phyloP scores from a whole-genome alignment of 441 rosid genomes.

The Erodium trifolium region DNA sequence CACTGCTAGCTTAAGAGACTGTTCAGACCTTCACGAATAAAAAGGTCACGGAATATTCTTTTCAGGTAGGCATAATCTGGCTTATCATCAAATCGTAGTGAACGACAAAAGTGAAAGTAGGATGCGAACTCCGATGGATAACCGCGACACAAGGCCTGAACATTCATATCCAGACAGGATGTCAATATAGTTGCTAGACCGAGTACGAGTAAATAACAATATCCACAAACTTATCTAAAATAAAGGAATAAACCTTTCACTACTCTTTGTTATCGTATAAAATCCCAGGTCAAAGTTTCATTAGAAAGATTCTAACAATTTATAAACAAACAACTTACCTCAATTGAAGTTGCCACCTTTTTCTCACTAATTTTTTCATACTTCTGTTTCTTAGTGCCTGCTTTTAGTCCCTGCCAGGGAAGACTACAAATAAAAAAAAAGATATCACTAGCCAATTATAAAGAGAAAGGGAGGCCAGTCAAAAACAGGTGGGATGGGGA shows the following conservation, averaged over 20 bases:
- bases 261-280: no score
- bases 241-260: no score
- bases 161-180: no score
- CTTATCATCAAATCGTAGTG: conserved; percentile 87
- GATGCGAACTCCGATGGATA: conserved; percentile 97
- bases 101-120: conserved; percentile 90
- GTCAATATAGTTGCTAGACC: no score
- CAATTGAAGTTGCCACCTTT: conserved; percentile 79
- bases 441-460: no score
- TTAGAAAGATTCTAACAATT: no score
- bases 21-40: conserved; percentile 84
- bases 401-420: conserved; percentile 54
- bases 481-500: background rate
- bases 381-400: conserved; percentile 65
- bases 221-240: no score
- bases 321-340: conserved; percentile 34
- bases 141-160: conserved; percentile 81
- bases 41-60: conserved; percentile 87
- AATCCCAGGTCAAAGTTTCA: no score
- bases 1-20: no score
- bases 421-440: conserved; percentile 37
- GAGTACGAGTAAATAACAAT: no score
- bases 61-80: conserved; percentile 93
- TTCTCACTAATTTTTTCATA: conserved; percentile 85
- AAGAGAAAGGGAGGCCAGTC: no score